Base-by-base conservation (phyloP, 208 protist species). In the Acanthamoeba royreba region DNA sequence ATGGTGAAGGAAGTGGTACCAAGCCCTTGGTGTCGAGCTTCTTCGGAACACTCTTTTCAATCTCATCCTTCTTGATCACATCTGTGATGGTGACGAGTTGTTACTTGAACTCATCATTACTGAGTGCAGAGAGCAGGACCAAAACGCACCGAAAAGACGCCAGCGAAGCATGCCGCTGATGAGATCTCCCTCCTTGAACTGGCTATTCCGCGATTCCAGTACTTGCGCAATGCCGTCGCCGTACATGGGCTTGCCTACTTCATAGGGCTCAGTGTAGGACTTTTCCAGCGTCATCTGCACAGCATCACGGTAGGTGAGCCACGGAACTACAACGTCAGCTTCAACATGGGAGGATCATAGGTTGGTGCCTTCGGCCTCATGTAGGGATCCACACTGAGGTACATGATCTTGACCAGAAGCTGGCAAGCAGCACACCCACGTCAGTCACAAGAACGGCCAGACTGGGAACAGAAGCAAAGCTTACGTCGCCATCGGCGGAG, bases 1-100 rank as follows among this genome's bases (percentile, higher is more conserved):
- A 61, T 0, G 38, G 40, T 28, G 31, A 58, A 0, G 15, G 35
- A 13, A 11, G 28, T 0, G 40, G 3, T 58, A 58, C 42, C 31
- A 69, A 19, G 33, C 83, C 53, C 52, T 69, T 90, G 31, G 52
- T 90, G 83, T 90, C 83, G 31, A 90, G 83, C 83, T 90, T 90
- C 15, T 15, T 15, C 43, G 53, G 28, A 7, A 85, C 43, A 28
- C 42, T 85, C 3, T 38, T 85, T 45, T 85, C 53, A 45, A 85
- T 5, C 28, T 85, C 74, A 4, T 85, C 43, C 45, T 55, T 31
- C 74, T 85, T 85, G 74, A 85, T 52, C 11, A 85, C n/a, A 31
- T 85, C 74, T 85, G n/a, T n/a, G n/a, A 5, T 83, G 7, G n/a
- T n/a, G n/a, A n/a, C n/a, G n/a, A n/a, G n/a, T n/a, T 43, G 38